Percentiles rank a stretch among this genome's conserved stretches.
Evolutionary conservation across 441 rosid genomes (phyloP).

Genomic region (Adansonia grandidieri): DNA sequence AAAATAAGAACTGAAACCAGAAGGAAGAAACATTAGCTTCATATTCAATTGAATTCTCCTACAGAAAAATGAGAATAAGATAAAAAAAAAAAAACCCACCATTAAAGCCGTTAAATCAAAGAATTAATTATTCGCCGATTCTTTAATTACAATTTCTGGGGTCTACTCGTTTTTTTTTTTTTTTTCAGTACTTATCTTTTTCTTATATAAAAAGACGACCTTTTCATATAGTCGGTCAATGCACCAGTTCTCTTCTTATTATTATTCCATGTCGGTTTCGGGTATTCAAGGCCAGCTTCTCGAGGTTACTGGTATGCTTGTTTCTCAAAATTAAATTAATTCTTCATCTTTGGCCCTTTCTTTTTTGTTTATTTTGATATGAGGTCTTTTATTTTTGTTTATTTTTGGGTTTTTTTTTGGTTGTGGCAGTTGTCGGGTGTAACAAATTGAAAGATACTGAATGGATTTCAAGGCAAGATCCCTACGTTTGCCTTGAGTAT

Average conservation of each 20-base stretch:
- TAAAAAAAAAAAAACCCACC: not conserved
- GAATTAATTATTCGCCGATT: not conserved
- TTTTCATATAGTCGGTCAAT: too few species aligned
- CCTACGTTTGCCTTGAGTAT: conserved; percentile 78
- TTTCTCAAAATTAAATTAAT: not conserved
- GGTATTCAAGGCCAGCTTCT: conserved; percentile 81
- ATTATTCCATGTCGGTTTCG: conserved; percentile 45
- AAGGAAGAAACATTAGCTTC: too few species aligned
- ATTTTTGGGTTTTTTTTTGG: conserved; percentile 2
- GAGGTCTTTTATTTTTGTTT: not conserved
- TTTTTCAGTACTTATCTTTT: too few species aligned
- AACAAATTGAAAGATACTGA: conserved; percentile 88
- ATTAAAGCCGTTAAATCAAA: not conserved
- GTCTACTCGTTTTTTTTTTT: not conserved
- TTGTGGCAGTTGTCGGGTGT: conserved; percentile 72
- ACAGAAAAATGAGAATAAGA: not conserved
- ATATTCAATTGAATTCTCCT: not conserved
- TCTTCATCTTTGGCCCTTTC: not conserved
- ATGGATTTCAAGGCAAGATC: conserved; percentile 93
- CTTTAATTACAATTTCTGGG: not conserved
- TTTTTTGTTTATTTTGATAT: not conserved
- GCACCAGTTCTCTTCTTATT: not conserved
- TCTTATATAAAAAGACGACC: not conserved
- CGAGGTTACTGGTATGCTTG: conserved; percentile 71
- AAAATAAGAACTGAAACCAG: too few species aligned